Evolutionary conservation across 139 green algal genomes (phyloP).

Genomic region (Chlamydomonas schloesseri): DNA sequence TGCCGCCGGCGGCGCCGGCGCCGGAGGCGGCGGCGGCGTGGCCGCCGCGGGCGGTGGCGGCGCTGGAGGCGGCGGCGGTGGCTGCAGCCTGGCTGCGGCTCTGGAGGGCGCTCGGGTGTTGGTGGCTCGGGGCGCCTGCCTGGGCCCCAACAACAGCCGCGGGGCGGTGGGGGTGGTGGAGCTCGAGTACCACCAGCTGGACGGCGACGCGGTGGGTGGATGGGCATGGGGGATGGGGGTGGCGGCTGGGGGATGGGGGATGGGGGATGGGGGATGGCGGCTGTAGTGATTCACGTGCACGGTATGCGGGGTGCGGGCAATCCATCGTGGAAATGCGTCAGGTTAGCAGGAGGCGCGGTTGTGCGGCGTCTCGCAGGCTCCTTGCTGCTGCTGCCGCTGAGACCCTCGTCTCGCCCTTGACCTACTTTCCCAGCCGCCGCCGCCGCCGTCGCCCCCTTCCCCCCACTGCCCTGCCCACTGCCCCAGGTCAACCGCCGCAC

Average conservation of each 20-base stretch:
- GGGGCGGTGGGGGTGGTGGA: constrained; percentile 55
- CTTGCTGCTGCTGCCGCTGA: too few species aligned
- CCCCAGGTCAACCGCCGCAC: constrained; percentile 46
- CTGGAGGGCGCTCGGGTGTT: constrained; percentile 33
- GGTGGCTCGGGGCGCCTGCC: constrained; percentile 7
- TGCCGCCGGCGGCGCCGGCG: not conserved
- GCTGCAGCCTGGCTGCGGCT: constrained; percentile 13
- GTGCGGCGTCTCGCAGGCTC: too few species aligned
- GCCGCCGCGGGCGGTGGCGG: not conserved
- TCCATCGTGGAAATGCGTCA: too few species aligned
- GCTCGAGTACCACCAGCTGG: constrained; percentile 49
- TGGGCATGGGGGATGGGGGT: not conserved
- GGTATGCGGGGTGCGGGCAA: not conserved
- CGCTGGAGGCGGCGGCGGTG: constrained; percentile 4
- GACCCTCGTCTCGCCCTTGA: too few species aligned
- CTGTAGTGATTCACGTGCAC: not conserved
- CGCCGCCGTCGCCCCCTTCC: too few species aligned
- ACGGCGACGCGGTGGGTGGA: constrained; percentile 43
- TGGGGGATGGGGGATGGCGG: not conserved
- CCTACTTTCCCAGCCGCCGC: too few species aligned
- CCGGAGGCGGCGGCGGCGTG: not conserved
- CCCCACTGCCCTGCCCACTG: too few species aligned
- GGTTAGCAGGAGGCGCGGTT: too few species aligned
- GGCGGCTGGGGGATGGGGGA: not conserved
- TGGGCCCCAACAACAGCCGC: constrained; percentile 39